Evolutionary conservation across 768 basidiomycete species (phyloP), one percentile per base, ranked within the genome.

Genomic region (Dictyophora rubrovolvata): DNA sequence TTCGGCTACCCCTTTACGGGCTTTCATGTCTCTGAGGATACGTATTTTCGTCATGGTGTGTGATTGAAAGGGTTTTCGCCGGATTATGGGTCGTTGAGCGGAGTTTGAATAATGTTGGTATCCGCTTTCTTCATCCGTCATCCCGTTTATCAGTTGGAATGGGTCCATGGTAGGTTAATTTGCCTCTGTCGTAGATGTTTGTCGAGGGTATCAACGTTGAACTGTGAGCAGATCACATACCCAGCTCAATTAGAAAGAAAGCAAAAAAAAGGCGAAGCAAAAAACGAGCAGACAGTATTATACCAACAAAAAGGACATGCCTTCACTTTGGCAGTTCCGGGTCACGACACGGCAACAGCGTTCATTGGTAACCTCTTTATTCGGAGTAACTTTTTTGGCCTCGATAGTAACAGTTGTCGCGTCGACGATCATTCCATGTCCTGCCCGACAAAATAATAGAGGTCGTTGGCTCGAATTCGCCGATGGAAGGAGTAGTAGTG

Each of bases 351-450:
- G 61, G 9, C 59, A 58, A 36, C 65, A 60, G 18, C 87, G 89
- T 68, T 80, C 80, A 64, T 78, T 89, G 73, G 75, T 89, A 62
- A 83, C 90, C 8, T 80, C 85, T 35, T 82, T 92, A 63, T 93
- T 93, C 69, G 84, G 81, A 65, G 71, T 88, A 65, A 92, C 89
- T 2, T 89, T 88, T 70, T 72, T 89, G 69, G 87, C 86, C 22
- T 79, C 87, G 17, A 77, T 92, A 60, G 62, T 88, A 62, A 91
- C 89, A 55, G 89, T 93, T 17, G 85, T 86, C 12, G 87, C 86
- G 21, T 89, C 89, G 20, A 82, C 79, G 67, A 74, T 90, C 46
- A 73, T 92, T 34, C 89, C 89, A 55, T 92, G 90, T 65, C 89
- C 89, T 8, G 87, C 82, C n/a, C 79, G 82, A 55, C 72, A 76